Evolutionary conservation across 2,329 filamentous ascomycete genomes (phyloP).

Genomic region (Pestalotiopsis sp.): DNA sequence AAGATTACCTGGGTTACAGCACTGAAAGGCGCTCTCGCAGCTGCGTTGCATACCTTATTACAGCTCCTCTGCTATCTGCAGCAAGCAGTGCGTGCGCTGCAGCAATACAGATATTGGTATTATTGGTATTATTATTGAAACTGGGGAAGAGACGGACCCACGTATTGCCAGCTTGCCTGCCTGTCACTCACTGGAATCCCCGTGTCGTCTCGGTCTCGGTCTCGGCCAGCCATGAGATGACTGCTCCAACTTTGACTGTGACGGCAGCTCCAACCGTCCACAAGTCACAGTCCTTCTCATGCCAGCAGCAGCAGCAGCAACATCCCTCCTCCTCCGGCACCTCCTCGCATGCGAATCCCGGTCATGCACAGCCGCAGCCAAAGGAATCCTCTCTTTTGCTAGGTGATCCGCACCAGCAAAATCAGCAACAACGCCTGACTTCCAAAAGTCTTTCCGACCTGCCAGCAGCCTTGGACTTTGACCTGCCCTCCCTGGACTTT

Average conservation of each 20-base stretch:
- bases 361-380: conserved; percentile 18
- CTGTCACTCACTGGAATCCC: background rate
- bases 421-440: conserved; percentile 13
- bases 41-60: background rate
- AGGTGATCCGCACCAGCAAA: background rate
- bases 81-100: background rate
- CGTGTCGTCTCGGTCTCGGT: background rate
- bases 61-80: background rate
- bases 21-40: background rate
- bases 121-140: background rate
- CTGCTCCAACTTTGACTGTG: conserved; percentile 41
- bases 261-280: conserved; percentile 41
- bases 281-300: conserved; percentile 30
- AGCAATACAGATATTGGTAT: background rate
- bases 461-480: conserved; percentile 45
- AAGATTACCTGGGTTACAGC: background rate
- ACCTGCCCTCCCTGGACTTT: conserved; percentile 56
- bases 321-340: background rate
- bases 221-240: conserved; percentile 43
- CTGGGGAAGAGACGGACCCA: background rate
- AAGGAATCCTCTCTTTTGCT: background rate
- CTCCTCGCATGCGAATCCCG: conserved; percentile 33
- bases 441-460: conserved; percentile 30
- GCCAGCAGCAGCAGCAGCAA: conserved; percentile 18
- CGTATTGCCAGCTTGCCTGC: background rate